These are phyloP conservation scores for Lophiostoma macrostomum DNA, from an alignment of 495 filamentous ascomycete genomes.

Conservation along the genomic window DNA sequence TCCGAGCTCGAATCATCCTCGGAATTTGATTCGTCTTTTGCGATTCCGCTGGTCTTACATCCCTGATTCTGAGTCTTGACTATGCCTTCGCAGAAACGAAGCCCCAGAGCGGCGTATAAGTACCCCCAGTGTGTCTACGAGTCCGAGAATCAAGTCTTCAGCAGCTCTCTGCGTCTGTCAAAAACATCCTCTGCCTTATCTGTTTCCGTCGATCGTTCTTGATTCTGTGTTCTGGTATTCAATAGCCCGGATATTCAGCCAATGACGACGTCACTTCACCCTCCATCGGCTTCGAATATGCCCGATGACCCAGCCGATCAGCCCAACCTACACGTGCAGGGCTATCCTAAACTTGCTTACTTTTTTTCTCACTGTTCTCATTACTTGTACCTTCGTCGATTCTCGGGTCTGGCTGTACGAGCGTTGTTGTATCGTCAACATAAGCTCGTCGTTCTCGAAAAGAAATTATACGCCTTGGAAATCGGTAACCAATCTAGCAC, in stretches of 20 bases:
- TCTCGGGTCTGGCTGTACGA: background rate
- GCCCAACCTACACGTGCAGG: background rate
- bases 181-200: no score
- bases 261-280: background rate
- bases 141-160: no score
- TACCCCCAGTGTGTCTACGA: no score
- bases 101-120: no score
- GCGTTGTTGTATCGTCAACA: conserved; percentile 2
- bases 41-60: no score
- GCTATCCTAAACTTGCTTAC: conserved; percentile 8
- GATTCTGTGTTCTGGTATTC: background rate
- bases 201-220: background rate
- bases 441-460: conserved; percentile 3
- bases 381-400: background rate
- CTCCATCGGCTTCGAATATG: background rate
- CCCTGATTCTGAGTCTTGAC: no score
- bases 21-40: no score
- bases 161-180: no score
- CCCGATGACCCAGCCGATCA: background rate
- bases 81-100: no score
- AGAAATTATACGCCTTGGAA: background rate
- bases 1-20: no score
- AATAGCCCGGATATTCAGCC: background rate
- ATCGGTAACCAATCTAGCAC: no score
- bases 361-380: background rate